Base-by-base conservation (phyloP, 1,284 basidiomycete species). In the Melampsora americana region DNA sequence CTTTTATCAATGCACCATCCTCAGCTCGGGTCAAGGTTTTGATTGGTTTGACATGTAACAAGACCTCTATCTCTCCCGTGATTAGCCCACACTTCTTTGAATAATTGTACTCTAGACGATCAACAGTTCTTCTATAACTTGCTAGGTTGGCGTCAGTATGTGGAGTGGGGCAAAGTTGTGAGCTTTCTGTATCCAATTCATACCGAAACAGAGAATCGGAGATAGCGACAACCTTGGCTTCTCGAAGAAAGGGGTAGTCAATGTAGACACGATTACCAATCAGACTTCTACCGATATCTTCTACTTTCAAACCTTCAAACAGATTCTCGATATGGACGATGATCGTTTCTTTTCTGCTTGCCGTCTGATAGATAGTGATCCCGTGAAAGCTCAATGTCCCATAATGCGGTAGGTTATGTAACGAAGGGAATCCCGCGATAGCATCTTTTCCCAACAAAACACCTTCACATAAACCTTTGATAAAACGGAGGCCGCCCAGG, bases 181-280 rank as follows among this genome's bases (percentile, higher is more conserved):
- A 30, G 87, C 87, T 64, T 88, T 85, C 59, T 89, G 82, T 16
- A 84, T 82, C 77, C 77, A 88, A 82, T 84, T 93, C 91, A 82
- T 95, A 95, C 82, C 88, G 90, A 88, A 94, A 93, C 79, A 92
- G 83, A 66, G 89, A 87, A 83, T 99, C 94, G 5, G 93, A 95
- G 16, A 99, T 86, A 26, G 89, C 91, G 0, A 90, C 88, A 1
- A 98, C 92, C 79, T 90, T 85, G 1, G 92, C 95, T 83, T 99
- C 96, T 80, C 91, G 90, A 65, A 99, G 85, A 86, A 95, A 99
- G 0, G 96, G 96, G 94, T 95, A 99, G 44, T 89, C 89, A 77
- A 91, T 86, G 83, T 91, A 98, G 0, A 88, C 89, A 61, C 91
- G 87, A 80, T 90, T 86, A 26, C 90, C 92, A 67, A 95, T 85